These are phyloP conservation scores for Tuber microsphaerosporum DNA, from an alignment of 495 filamentous ascomycete genomes.

Conservation along the genomic window DNA sequence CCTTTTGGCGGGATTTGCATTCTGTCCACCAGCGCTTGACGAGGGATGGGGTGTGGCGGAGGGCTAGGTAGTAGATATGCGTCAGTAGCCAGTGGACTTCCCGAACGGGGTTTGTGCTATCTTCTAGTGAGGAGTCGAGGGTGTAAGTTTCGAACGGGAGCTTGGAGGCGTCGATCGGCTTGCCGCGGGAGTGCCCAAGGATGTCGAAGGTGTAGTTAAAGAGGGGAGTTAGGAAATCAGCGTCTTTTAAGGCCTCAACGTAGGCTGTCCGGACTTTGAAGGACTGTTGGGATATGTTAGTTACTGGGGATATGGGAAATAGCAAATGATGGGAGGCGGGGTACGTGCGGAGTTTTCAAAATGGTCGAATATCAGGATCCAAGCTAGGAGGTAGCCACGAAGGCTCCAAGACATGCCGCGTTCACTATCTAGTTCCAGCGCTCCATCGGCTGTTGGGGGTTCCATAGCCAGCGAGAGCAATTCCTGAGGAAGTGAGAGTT, in stretches of 20 bases:
- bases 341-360: slow-evolving; percentile 61
- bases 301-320: not conserved
- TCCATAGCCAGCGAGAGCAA: slow-evolving; percentile 48
- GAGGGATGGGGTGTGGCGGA: slow-evolving; percentile 66
- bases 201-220: slow-evolving; percentile 74
- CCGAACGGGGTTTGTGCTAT: slow-evolving; percentile 54
- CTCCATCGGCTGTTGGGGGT: slow-evolving; percentile 42
- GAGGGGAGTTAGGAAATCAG: slow-evolving; percentile 59
- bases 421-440: slow-evolving; percentile 28
- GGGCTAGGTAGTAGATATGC: slow-evolving; percentile 74
- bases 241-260: slow-evolving; percentile 63
- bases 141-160: slow-evolving; percentile 65
- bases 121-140: slow-evolving; percentile 44
- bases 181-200: slow-evolving; percentile 62
- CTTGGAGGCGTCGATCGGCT: slow-evolving; percentile 60
- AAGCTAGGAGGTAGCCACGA: slow-evolving; percentile 78
- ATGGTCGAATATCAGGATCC: slow-evolving; percentile 84
- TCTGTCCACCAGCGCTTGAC: slow-evolving; percentile 84
- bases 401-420: slow-evolving; percentile 50
- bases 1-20: slow-evolving; percentile 58
- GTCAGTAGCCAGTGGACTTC: slow-evolving; percentile 75
- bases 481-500: slow-evolving; percentile 46
- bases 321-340: not conserved
- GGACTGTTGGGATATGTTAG: slow-evolving; percentile 46
- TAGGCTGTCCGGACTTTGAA: slow-evolving; percentile 76